Base-by-base conservation (phyloP, 140 eudicot genomes). In the Ambrosia hybrid region DNA sequence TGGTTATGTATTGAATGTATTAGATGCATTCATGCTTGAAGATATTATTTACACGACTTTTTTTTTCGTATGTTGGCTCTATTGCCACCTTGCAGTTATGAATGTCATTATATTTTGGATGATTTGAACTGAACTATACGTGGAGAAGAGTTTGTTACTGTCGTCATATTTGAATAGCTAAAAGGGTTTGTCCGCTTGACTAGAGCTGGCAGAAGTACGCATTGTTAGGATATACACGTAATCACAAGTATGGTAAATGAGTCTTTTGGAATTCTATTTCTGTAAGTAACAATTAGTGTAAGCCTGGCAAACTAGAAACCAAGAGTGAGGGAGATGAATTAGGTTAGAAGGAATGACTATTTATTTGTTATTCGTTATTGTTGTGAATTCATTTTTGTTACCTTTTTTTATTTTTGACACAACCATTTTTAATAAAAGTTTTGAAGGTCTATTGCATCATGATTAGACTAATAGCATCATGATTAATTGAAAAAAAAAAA, bases 21-120 rank as follows among this genome's bases (percentile, higher is more conserved):
- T 10, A 51, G 61, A 41, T 68, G 48, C 34, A 51, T 51, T 68
- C 34, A 8, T 52, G 73, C 73, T 52, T 69, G 12, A 69, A 38
- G 36, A 69, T 69, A 36, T 68, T 51, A 10, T 51, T 51, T 11
- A 15, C n/a, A 9, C 10, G 16, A 51, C 34, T 51, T 57, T 53
- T 57, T 68, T 12, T 49, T 26, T 49, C 46, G 3, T 49, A 30
- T 12, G 33, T 11, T 45, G 36, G 21, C 38, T 45, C 15, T n/a
- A 21, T 21, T 21, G 30, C 30, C 30, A 21, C 30, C 30, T 21
- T 21, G 30, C 30, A 21, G 30, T 21, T 21, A 21, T 21, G 30
- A 21, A 21, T 21, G 30, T 21, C 30, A 45, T 6, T 11, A 46
- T 67, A 30, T 46, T 12, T 9, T 68, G 48, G 73, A 12, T 68